Conservation (phyloP, 1,284 basidiomycete genomes). For the Melanopsichium pennsylvanicum region DNA sequence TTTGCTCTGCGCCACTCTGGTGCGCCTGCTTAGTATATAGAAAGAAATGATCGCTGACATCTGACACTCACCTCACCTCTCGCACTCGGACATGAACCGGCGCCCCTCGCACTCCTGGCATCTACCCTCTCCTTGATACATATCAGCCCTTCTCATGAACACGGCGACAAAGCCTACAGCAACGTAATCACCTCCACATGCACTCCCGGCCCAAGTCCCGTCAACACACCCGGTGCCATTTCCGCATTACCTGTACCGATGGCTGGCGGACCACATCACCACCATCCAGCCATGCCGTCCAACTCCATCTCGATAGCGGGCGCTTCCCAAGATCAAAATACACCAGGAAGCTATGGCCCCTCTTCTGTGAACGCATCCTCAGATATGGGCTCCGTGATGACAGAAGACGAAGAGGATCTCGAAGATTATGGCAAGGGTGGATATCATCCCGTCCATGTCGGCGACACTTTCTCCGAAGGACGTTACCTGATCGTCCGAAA, state of each 20-base stretch:
- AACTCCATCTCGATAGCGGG: slow-evolving; percentile 45
- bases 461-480: slow-evolving; percentile 86
- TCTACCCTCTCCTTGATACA: too few relatives aligned
- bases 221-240: slow-evolving; percentile 42
- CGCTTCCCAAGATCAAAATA: slow-evolving; percentile 37
- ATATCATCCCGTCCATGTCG: slow-evolving; percentile 92
- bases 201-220: slow-evolving; percentile 51
- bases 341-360: slow-evolving; percentile 32
- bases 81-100: too few relatives aligned
- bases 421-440: slow-evolving; percentile 72
- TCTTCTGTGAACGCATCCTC: slow-evolving; percentile 47
- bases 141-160: slow-evolving; percentile 33
- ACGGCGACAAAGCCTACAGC: slow-evolving; percentile 36
- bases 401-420: slow-evolving; percentile 68
- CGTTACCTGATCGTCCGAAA: slow-evolving; percentile 92
- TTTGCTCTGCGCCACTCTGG: too few relatives aligned
- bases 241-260: slow-evolving; percentile 41
- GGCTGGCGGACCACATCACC: slow-evolving; percentile 32
- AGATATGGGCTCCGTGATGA: slow-evolving; percentile 59
- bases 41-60: too few relatives aligned
- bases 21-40: not conserved
- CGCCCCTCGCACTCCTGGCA: too few relatives aligned
- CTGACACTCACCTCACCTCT: too few relatives aligned
- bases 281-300: slow-evolving; percentile 25
- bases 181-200: slow-evolving; percentile 53